Evolutionary conservation across 306 rosid genomes (phyloP), one percentile per base, ranked within the genome.

Genomic region (Quercus mongolica): DNA sequence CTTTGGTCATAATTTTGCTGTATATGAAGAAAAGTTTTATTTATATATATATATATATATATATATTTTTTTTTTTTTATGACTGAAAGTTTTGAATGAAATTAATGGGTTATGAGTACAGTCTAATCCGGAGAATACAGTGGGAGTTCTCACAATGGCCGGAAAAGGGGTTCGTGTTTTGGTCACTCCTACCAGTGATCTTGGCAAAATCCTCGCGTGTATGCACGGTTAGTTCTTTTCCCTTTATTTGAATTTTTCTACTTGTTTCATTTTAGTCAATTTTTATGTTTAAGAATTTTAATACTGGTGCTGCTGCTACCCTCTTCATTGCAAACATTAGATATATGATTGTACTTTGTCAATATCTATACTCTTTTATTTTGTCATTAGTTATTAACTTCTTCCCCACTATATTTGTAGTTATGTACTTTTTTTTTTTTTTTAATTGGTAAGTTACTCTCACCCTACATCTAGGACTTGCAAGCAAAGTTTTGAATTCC

Each of bases 101-200:
- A 79, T 19, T 21, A 13, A 41, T 76, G 85, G 82, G 33, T 20
- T 84, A 31, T 59, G 19, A 41, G 23, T 78, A 44, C 88, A 94
- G 98, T 90, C 96, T 78, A 94, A 94, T 88, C 98, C 98, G 17
- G 95, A 94, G 86, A 94, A 92, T 61, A 94, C 98, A 5, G 98
- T 92, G 33, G 98, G 98, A 83, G 90, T 94, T 84, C 90, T 94
- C 75, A 94, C 97, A 12, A 94, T 94, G 98, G 98, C 97, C 0
- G 98, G 95, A 38, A 94, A 94, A 83, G 95, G 98, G 14, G 91
- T 94, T 79, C 94, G 97, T 1, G 98, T 94, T 75, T 89, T 94
- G 87, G 97, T 90, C 26, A 94, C 96, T 63, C 98, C 98, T 52
- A 94, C 98, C 6, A 90, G 89, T 84, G 98, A 94, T 86, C 92